Evolutionary conservation across 2,329 filamentous ascomycete species (phyloP).

Genomic region (Alternaria burnsii): DNA sequence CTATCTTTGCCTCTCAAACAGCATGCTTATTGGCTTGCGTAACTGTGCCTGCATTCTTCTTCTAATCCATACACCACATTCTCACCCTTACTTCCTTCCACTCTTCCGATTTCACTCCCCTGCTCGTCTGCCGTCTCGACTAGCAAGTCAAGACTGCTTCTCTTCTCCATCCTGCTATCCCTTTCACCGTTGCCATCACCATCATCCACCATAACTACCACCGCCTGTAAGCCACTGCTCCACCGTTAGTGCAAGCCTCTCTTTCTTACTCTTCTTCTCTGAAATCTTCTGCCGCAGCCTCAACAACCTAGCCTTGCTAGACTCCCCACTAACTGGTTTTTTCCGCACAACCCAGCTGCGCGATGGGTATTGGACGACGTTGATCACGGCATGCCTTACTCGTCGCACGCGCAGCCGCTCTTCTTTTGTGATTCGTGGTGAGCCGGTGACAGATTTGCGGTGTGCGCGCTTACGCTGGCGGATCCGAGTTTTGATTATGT

Average conservation of each 20-base stretch:
- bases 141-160: neutral
- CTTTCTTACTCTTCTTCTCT: neutral
- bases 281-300: neutral
- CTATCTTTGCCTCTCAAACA: neutral
- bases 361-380: neutral
- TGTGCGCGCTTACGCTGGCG: neutral
- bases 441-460: neutral
- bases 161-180: neutral
- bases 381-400: neutral
- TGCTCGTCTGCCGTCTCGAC: neutral
- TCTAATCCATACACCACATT: neutral
- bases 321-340: neutral
- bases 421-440: no score
- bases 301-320: neutral
- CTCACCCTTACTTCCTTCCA: neutral
- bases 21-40: neutral
- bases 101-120: neutral
- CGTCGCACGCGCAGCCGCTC: neutral
- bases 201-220: neutral
- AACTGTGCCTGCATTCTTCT: neutral
- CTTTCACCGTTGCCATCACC: neutral
- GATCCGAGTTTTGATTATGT: neutral
- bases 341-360: neutral
- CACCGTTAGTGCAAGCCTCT: neutral
- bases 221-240: conserved; percentile 8